Evolutionary conservation across 2,329 filamentous ascomycete species (phyloP).

Genomic region (Aureobasidium sp.): DNA sequence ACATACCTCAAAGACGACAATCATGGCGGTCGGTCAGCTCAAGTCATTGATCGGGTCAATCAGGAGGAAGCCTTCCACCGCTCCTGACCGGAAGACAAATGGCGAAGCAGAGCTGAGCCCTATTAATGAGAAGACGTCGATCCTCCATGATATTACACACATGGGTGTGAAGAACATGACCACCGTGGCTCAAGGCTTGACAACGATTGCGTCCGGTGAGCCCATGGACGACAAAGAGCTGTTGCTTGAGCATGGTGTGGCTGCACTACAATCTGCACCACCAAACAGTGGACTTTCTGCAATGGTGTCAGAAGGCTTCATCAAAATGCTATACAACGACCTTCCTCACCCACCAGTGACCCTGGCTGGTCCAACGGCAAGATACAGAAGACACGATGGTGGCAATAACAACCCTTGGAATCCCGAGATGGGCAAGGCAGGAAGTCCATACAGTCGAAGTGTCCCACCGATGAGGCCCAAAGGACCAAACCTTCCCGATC

Average conservation of each 20-base stretch:
- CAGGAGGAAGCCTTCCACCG: slow-evolving; percentile 39
- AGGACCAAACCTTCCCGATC: slow-evolving; percentile 43
- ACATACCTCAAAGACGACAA: neutral
- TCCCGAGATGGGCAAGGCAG: slow-evolving; percentile 48
- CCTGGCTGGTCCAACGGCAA: slow-evolving; percentile 38
- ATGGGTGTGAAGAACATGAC: slow-evolving; percentile 34
- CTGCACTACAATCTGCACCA: slow-evolving; percentile 46
- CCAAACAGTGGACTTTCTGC: slow-evolving; percentile 42
- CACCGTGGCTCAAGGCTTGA: slow-evolving; percentile 35
- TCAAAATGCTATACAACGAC: slow-evolving; percentile 47
- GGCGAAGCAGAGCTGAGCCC: slow-evolving; percentile 27
- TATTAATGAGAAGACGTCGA: slow-evolving; percentile 33
- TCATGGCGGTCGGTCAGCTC: slow-evolving; percentile 29
- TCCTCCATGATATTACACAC: slow-evolving; percentile 35
- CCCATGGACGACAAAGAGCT: slow-evolving; percentile 42
- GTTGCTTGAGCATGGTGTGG: slow-evolving; percentile 45
- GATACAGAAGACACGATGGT: slow-evolving; percentile 40
- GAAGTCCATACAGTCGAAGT: slow-evolving; percentile 39
- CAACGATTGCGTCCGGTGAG: slow-evolving; percentile 38
- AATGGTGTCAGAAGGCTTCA: slow-evolving; percentile 45
- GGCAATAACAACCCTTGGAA: slow-evolving; percentile 42
- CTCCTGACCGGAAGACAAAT: slow-evolving; percentile 42
- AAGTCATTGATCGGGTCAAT: slow-evolving; percentile 40
- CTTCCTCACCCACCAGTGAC: slow-evolving; percentile 46
- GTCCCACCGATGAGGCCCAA: slow-evolving; percentile 43